Percentiles rank a stretch among this genome's conserved stretches.
Conservation (phyloP, 345 rosid genomes). For the Bretschneidera sinensis region DNA sequence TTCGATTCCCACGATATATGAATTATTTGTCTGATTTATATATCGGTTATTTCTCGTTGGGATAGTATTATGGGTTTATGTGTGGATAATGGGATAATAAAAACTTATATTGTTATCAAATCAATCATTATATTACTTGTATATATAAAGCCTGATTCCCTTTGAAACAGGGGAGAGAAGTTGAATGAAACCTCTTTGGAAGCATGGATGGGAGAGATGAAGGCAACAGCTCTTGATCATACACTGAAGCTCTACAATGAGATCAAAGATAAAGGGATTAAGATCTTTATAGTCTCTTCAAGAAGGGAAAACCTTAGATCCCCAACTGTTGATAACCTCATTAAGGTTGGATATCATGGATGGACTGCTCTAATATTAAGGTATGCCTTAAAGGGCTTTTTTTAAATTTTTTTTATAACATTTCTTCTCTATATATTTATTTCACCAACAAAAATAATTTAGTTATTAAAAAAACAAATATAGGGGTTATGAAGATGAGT, state of each 20-base stretch:
- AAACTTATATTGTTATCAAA: too few species aligned
- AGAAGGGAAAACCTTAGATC: slow-evolving; percentile 68
- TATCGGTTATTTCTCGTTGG: too few species aligned
- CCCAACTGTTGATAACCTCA: slow-evolving; percentile 74
- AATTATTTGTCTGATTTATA: too few species aligned
- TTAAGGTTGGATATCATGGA: slow-evolving; percentile 81
- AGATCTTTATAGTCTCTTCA: slow-evolving; percentile 75
- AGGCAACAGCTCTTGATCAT: slow-evolving; percentile 64
- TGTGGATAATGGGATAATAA: too few species aligned
- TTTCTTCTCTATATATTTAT: too few species aligned
- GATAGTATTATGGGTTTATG: too few species aligned
- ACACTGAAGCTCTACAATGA: slow-evolving; percentile 51
- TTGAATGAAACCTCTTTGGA: slow-evolving; percentile 49
- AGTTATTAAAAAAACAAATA: not conserved
- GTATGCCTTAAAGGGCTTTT: slow-evolving; percentile 27
- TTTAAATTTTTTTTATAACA: too few species aligned
- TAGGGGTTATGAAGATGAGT: slow-evolving; percentile 65
- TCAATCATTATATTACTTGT: too few species aligned
- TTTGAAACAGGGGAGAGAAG: slow-evolving; percentile 51
- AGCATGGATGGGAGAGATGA: slow-evolving; percentile 53
- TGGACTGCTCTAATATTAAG: slow-evolving; percentile 70
- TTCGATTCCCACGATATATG: too few species aligned
- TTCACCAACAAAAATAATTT: too few species aligned
- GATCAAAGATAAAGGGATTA: slow-evolving; percentile 57
- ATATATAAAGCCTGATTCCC: not conserved